Conservation (phyloP, 768 basidiomycete species). For the Heimioporus sp. region DNA sequence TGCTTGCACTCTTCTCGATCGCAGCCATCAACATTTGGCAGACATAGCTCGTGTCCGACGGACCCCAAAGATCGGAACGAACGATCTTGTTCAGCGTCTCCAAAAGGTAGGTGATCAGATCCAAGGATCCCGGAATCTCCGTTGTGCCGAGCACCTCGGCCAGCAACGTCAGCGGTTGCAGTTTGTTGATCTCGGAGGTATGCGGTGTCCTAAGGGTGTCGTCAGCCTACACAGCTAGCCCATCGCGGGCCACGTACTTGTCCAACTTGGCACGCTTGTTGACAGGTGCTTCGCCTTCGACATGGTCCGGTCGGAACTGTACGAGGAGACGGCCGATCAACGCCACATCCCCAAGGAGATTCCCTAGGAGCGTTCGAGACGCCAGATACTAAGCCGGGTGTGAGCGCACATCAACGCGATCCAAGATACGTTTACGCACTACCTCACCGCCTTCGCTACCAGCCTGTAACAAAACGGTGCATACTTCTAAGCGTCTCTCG, state of each 20-base stretch:
- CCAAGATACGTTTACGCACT: conserved; percentile 35
- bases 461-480: conserved; percentile 53
- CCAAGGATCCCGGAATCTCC: conserved; percentile 63
- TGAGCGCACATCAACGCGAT: not conserved
- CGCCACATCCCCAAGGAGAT: conserved; percentile 46
- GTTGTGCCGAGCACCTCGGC: conserved; percentile 70
- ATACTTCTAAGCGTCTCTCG: conserved; percentile 55
- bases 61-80: conserved; percentile 49
- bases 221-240: not conserved
- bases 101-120: conserved; percentile 69
- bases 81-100: conserved; percentile 69
- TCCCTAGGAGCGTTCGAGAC: conserved; percentile 50
- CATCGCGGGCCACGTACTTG: conserved; percentile 46
- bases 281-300: conserved; percentile 44
- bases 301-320: conserved; percentile 44
- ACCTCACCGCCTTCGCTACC: conserved; percentile 45
- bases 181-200: conserved; percentile 36
- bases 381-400: conserved; percentile 35
- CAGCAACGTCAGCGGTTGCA: conserved; percentile 54
- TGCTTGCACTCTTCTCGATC: conserved; percentile 61
- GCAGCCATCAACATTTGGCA: conserved; percentile 86
- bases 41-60: conserved; percentile 71
- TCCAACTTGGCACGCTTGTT: conserved; percentile 65
- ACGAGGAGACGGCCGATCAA: conserved; percentile 54
- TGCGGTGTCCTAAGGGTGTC: conserved; percentile 3